phyloP scores from a whole-genome alignment of 192 early-diverging fungal genomes.

The Linnemannia elongata region DNA sequence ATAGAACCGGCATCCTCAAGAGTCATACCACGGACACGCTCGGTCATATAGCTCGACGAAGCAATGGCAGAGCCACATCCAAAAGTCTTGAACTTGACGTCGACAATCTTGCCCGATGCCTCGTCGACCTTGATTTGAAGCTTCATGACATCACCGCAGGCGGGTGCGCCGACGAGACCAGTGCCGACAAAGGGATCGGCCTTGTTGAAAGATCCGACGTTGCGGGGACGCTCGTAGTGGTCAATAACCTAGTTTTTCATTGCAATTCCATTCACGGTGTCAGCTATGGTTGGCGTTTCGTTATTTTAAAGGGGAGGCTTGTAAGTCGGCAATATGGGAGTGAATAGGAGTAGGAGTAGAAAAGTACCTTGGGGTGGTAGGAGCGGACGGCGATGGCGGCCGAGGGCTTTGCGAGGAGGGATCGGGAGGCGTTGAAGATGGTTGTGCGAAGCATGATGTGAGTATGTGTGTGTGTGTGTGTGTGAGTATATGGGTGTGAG shows the following conservation, averaged over 20 bases:
- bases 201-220: constrained; percentile 95
- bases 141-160: constrained; percentile 93
- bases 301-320: not conserved
- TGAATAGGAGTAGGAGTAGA: not conserved
- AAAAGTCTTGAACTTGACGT: constrained; percentile 99
- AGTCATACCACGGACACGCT: constrained; percentile 95
- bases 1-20: constrained; percentile 92
- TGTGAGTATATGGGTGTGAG: not conserved
- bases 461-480: not conserved
- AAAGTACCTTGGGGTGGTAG: constrained; percentile 51
- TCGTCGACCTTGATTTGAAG: constrained; percentile 98
- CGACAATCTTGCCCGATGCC: constrained; percentile 86
- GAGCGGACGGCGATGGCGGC: constrained; percentile 41
- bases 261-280: not conserved
- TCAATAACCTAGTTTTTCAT: constrained; percentile 86
- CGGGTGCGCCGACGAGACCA: constrained; percentile 92
- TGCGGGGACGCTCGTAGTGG: constrained; percentile 97
- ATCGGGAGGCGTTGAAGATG: constrained; percentile 34
- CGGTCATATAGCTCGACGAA: constrained; percentile 90
- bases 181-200: constrained; percentile 92
- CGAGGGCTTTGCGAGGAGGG: constrained; percentile 45
- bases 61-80: constrained; percentile 98
- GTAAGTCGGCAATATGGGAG: not conserved
- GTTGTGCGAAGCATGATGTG: constrained; percentile 45
- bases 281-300: no score